A percentile compares a stretch with the other conserved stretches of the same genome.
Conservation (phyloP, 257 asterid species). For the Mitragyna speciosa region DNA sequence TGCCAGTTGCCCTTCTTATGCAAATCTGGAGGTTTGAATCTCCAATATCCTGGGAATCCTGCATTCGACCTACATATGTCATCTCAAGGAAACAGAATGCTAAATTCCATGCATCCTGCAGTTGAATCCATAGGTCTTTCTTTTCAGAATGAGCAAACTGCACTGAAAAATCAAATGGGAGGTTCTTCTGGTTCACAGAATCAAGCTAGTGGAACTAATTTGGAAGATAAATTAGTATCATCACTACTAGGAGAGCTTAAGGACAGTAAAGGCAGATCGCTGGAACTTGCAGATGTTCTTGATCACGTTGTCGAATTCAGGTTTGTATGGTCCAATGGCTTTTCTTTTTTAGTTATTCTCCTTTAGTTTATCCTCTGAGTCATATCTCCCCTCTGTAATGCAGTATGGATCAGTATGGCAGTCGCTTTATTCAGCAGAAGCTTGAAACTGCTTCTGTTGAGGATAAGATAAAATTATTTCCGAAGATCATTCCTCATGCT, state of each 20-base stretch:
- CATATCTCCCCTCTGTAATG: slow-evolving; percentile 15
- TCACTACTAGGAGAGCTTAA: slow-evolving; percentile 57
- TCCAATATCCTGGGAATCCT: slow-evolving; percentile 40
- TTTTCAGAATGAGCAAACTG: slow-evolving; percentile 46
- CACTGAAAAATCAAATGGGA: slow-evolving; percentile 34
- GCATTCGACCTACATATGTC: slow-evolving; percentile 31
- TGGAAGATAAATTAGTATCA: slow-evolving; percentile 48
- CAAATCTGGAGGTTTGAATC: slow-evolving; percentile 34
- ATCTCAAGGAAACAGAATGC: slow-evolving; percentile 34
- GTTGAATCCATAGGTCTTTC: slow-evolving; percentile 34
- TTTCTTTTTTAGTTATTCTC: neutral
- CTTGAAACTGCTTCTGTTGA: slow-evolving; percentile 71
- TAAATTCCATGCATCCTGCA: slow-evolving; percentile 32
- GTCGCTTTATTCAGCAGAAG: slow-evolving; percentile 93
- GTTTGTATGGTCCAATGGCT: slow-evolving; percentile 31
- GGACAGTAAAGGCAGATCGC: slow-evolving; percentile 57
- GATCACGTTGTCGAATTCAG: slow-evolving; percentile 78
- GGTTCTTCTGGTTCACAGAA: slow-evolving; percentile 41
- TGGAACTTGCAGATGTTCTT: slow-evolving; percentile 65
- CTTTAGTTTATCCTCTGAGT: slow-evolving; percentile 9
- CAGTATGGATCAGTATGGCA: slow-evolving; percentile 90
- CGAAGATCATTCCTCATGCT: slow-evolving; percentile 65
- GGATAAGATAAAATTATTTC: slow-evolving; percentile 68
- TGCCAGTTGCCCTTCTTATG: slow-evolving; percentile 39
- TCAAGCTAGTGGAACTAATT: slow-evolving; percentile 38